A percentile compares a stretch with the other conserved stretches of the same genome.
Conservation (phyloP, 805 yeast species). For the Saturnispora gosingensis region DNA sequence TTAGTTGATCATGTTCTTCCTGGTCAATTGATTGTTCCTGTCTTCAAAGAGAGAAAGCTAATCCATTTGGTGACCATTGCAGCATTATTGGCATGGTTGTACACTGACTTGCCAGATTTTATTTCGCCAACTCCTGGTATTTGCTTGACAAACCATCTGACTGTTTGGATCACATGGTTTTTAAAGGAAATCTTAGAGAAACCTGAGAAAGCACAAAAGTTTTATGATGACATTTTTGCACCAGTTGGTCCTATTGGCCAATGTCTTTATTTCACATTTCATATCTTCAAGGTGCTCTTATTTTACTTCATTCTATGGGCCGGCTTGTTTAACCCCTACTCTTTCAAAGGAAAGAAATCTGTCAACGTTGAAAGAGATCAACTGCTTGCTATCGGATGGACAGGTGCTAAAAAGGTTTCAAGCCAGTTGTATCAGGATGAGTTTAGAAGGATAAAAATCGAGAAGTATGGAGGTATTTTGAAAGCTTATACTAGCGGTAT, state of each 20-base stretch:
- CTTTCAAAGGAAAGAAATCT: conserved; percentile 33
- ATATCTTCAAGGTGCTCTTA: conserved; percentile 48
- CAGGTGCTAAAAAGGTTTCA: conserved; percentile 75
- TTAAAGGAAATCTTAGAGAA: conserved; percentile 30
- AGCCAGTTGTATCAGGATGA: conserved; percentile 60
- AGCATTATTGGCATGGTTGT: conserved; percentile 62
- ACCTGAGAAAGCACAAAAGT: conserved; percentile 34
- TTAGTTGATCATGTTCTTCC: conserved; percentile 69
- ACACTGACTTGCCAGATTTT: conserved; percentile 85
- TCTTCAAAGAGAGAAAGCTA: conserved; percentile 46
- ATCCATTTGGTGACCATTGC: conserved; percentile 32
- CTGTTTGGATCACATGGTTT: conserved; percentile 23
- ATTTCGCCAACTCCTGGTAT: conserved; percentile 90
- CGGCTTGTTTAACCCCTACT: conserved; percentile 74
- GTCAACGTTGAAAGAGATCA: conserved; percentile 38
- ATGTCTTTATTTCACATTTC: conserved; percentile 62
- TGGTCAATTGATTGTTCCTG: conserved; percentile 77
- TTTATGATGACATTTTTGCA: conserved; percentile 40
- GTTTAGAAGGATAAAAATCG: conserved; percentile 55
- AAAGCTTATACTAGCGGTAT: conserved; percentile 69
- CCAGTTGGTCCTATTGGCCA: conserved; percentile 41
- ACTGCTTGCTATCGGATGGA: conserved; percentile 76
- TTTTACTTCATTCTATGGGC: conserved; percentile 50
- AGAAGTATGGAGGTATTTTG: conserved; percentile 64
- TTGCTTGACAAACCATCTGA: conserved; percentile 58